Percentiles rank a stretch among this genome's conserved stretches.
phyloP scores from a whole-genome alignment of 768 basidiomycete species.

The Suillus fuscotomentosus region DNA sequence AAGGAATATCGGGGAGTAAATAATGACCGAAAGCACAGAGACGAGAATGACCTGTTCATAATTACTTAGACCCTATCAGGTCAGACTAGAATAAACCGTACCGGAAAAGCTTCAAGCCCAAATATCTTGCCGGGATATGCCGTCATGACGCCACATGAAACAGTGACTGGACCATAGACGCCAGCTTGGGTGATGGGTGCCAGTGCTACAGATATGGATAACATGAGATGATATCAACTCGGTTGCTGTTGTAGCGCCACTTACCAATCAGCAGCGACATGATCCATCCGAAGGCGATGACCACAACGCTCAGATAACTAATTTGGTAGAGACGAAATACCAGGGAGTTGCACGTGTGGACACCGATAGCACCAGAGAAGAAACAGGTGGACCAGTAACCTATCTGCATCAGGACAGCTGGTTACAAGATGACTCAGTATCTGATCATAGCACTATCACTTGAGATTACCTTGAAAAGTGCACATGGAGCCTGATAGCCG shows the following conservation, averaged over 20 bases:
- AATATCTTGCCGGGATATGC: constrained; percentile 44
- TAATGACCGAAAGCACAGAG: constrained; percentile 49
- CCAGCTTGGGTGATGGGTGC: constrained; percentile 35
- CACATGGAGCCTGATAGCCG: constrained; percentile 44
- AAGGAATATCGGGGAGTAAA: constrained; percentile 64
- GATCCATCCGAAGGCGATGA: constrained; percentile 55
- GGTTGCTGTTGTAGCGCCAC: constrained; percentile 16
- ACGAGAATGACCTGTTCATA: constrained; percentile 53
- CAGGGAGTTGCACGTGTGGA: constrained; percentile 69
- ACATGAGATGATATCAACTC: neutral
- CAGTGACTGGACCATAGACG: constrained; percentile 51
- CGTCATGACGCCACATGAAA: constrained; percentile 51
- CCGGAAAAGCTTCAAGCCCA: constrained; percentile 61
- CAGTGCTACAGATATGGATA: constrained; percentile 28
- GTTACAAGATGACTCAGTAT: constrained; percentile 4
- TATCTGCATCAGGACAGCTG: constrained; percentile 59
- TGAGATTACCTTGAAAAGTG: constrained; percentile 53
- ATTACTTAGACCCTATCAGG: constrained; percentile 3
- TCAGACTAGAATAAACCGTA: constrained; percentile 29
- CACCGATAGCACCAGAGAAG: constrained; percentile 62
- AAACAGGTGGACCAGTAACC: constrained; percentile 61
- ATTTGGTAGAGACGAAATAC: constrained; percentile 57
- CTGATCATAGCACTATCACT: neutral
- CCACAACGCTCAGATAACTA: constrained; percentile 40
- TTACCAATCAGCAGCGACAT: constrained; percentile 48